Base-by-base conservation (phyloP, 2,329 filamentous ascomycete genomes). In the Colletotrichum viniferum region DNA sequence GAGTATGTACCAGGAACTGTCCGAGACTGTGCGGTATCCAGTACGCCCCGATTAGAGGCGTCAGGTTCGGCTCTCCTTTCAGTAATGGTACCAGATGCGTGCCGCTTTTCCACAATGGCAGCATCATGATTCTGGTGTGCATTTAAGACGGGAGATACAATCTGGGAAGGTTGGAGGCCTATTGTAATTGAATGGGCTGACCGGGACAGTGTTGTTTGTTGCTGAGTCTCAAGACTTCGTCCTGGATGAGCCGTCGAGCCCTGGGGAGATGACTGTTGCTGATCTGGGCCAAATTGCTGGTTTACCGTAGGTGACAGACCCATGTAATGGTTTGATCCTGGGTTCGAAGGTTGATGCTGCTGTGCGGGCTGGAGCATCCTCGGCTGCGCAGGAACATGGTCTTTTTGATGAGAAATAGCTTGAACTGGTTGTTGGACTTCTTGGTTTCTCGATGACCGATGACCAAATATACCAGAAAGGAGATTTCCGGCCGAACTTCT, bases 381-480 rank as follows among this genome's bases (percentile, higher is more conserved):
- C 52, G 48, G 30, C 8, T 74, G 74, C 14, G 30, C 21, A 10
- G 52, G 66, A 34, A 24, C 24, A 18, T 66, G 66, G 18, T 14
- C 26, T 48, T 58, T 73, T 32, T 64, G 56, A n/a, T 70, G 36
- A 14, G 30, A 34, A 21, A 34, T 30, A 52, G 32, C 21, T 28
- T 34, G 55, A 5, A 30, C n/a, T n/a, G 58, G 70, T 16, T 71
- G 62, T 24, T 78, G 78, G 10, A 65, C 67, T 18, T 80, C 80
- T 38, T 72, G 66, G 3, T 70, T 73, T 67, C 76, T 79, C 14
- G 78, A 79, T 5, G 79, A 74, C 21, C 78, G 67, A 63, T 76
- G 77, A 16, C 77, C 73, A 62, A 81, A 78, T 4, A 81, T 73
- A 18, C 77, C 78, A 7, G 78, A 77, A 48, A 81, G 62, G 56